Evolutionary conservation across 345 rosid species (phyloP), one percentile per base, ranked within the genome.

Genomic region (Salix koriyanagi): DNA sequence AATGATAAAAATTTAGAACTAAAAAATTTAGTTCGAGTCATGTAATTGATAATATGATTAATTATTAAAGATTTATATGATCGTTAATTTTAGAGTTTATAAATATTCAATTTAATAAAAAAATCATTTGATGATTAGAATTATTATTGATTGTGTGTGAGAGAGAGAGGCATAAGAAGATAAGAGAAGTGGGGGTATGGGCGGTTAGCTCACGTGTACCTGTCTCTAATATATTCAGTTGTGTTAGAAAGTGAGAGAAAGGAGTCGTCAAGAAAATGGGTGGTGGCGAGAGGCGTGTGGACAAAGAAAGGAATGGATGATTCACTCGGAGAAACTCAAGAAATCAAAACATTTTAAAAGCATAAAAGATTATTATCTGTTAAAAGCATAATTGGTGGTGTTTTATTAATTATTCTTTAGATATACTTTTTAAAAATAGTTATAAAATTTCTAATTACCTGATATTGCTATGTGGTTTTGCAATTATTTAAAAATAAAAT

Each of bases 121-220:
- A 34, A 80, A 83, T 79, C 73, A 84, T 80, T 84, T 75, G 85
- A 85, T 72, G 82, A 82, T 78, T 80, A 84, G 21, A 10, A 41
- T 41, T 52, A 16, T 19, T 2, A 19, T 18, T 81, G 83, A 83
- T 82, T 82, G 82, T 86, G 88, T 67, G 83, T 65, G 83, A 72
- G 82, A 82, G 88, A 82, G 88, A 82, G 80, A 73, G 81, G 77
- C 85, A 34, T 5, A 76, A 75, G 48, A 79, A 75, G 84, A 82
- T 84, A 80, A 74, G 84, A 82, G 82, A 86, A 79, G 87, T 67
- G 89, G 85, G 87, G 88, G 69, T 74, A 73, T 48, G 85, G 86
- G 94, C 88, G 88, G 97, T 90, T 94, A 85, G 90, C 86, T 94
- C 97, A 91, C 97, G 97, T 94, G 94, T 84, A 84, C 82, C 75